Percentiles rank a stretch among this genome's conserved stretches.
Conservation (phyloP, 768 basidiomycete species). For the Lyophyllum decastes region DNA sequence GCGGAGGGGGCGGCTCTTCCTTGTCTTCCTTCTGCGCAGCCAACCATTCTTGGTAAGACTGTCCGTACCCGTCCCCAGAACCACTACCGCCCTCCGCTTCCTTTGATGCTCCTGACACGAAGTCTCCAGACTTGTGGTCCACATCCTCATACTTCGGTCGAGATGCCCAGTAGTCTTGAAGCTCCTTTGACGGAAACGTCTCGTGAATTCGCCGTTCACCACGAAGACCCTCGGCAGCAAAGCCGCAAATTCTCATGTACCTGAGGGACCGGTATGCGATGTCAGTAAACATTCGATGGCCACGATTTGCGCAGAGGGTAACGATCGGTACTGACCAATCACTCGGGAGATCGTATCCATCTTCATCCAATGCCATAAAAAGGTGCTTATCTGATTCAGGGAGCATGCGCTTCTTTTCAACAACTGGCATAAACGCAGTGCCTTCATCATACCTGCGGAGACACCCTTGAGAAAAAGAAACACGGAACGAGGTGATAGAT, state of each 20-base stretch:
- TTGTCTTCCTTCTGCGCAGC: slow-evolving; percentile 40
- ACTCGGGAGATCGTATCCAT: slow-evolving; percentile 73
- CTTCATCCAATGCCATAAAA: slow-evolving; percentile 76
- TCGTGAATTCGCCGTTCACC: slow-evolving; percentile 64
- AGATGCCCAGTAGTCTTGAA: slow-evolving; percentile 74
- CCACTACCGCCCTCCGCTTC: background rate
- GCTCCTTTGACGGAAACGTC: slow-evolving; percentile 67
- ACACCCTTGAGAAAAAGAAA: slow-evolving; percentile 2
- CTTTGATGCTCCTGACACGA: slow-evolving; percentile 28
- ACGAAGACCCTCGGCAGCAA: slow-evolving; percentile 68
- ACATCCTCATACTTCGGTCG: slow-evolving; percentile 60
- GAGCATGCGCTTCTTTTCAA: slow-evolving; percentile 55
- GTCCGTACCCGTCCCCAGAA: slow-evolving; percentile 19
- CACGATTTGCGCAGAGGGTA: background rate
- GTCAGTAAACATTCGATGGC: background rate
- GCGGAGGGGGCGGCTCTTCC: slow-evolving; percentile 66
- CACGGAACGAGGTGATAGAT: slow-evolving; percentile 8
- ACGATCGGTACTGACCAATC: slow-evolving; percentile 64
- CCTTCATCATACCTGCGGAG: slow-evolving; percentile 78
- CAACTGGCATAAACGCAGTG: slow-evolving; percentile 78
- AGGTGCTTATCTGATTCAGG: slow-evolving; percentile 60
- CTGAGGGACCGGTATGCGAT: slow-evolving; percentile 28
- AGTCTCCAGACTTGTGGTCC: slow-evolving; percentile 27
- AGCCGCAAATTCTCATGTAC: slow-evolving; percentile 80
- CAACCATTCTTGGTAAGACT: slow-evolving; percentile 53